Evolutionary conservation across 2,329 filamentous ascomycete species (phyloP).

Genomic region (Ascochyta fabae): DNA sequence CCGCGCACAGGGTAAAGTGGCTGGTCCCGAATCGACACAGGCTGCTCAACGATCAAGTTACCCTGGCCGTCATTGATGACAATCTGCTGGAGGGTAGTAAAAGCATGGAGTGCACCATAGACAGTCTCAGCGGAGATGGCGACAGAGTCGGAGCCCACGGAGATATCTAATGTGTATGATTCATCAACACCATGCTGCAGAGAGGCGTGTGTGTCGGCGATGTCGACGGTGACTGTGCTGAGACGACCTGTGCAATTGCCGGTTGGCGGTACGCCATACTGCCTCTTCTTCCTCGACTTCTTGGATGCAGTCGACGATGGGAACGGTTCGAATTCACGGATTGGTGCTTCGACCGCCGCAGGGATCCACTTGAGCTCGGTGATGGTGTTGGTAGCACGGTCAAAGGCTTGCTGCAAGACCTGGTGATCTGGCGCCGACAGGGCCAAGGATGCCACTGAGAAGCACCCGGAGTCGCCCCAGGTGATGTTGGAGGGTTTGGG

Average conservation of each 20-base stretch:
- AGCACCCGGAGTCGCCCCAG: slow-evolving; percentile 61
- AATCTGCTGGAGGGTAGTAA: slow-evolving; percentile 64
- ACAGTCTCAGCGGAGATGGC: slow-evolving; percentile 58
- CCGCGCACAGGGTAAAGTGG: slow-evolving; percentile 62
- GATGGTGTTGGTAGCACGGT: slow-evolving; percentile 58
- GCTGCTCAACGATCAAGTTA: slow-evolving; percentile 59
- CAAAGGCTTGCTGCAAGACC: slow-evolving; percentile 55
- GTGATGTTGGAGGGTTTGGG: slow-evolving; percentile 61
- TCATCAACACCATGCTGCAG: slow-evolving; percentile 64
- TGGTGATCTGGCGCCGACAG: slow-evolving; percentile 49
- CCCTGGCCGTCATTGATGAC: slow-evolving; percentile 57
- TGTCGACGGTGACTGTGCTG: slow-evolving; percentile 54
- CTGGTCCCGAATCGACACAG: slow-evolving; percentile 58
- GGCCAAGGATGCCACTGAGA: slow-evolving; percentile 49
- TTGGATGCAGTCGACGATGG: slow-evolving; percentile 49
- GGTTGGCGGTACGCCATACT: slow-evolving; percentile 21
- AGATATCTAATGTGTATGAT: slow-evolving; percentile 60
- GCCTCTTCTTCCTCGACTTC: slow-evolving; percentile 30
- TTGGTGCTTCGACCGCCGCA: slow-evolving; percentile 59
- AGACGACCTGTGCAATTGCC: slow-evolving; percentile 45
- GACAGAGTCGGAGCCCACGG: slow-evolving; percentile 49
- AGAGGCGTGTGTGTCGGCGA: slow-evolving; percentile 55
- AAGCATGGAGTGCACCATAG: slow-evolving; percentile 63
- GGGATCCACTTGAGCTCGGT: slow-evolving; percentile 61
- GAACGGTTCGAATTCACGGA: slow-evolving; percentile 59